Percentiles rank a stretch among this genome's conserved stretches.
Conservation (phyloP, 768 basidiomycete genomes). For the Mycena indigotica region DNA sequence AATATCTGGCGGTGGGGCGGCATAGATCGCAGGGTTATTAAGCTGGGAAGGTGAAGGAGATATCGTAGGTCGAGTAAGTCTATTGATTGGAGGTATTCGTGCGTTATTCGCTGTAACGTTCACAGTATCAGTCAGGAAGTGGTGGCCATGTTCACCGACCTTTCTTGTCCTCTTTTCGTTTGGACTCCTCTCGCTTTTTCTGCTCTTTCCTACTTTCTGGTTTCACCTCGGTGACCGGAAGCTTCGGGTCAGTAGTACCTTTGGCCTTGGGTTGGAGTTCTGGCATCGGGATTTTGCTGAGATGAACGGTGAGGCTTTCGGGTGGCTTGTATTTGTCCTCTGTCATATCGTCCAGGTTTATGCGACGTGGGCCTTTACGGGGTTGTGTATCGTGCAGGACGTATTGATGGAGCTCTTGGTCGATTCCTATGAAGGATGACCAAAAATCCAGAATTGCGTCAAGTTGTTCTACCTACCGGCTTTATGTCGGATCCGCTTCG, state of each 20-base stretch:
- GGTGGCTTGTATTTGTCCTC: slow-evolving; percentile 65
- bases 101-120: slow-evolving; percentile 2
- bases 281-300: slow-evolving; percentile 88
- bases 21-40: slow-evolving; percentile 43
- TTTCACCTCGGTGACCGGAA: slow-evolving; percentile 30
- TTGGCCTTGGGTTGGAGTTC: slow-evolving; percentile 65
- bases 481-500: slow-evolving; percentile 76
- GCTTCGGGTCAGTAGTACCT: background rate
- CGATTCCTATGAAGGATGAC: slow-evolving; percentile 36
- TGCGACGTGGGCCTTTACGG: slow-evolving; percentile 62
- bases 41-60: slow-evolving; percentile 46
- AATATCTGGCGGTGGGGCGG: slow-evolving; percentile 37
- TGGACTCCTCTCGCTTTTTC: slow-evolving; percentile 43
- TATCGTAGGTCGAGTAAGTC: slow-evolving; percentile 32
- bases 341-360: slow-evolving; percentile 65
- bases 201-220: slow-evolving; percentile 30
- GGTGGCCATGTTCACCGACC: slow-evolving; percentile 32
- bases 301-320: slow-evolving; percentile 65
- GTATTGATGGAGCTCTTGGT: slow-evolving; percentile 72
- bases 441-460: background rate
- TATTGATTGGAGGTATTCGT: slow-evolving; percentile 22
- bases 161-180: slow-evolving; percentile 33
- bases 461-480: slow-evolving; percentile 47
- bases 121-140: slow-evolving; percentile 8
- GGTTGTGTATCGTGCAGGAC: slow-evolving; percentile 64